Base-by-base conservation (phyloP, 140 eudicot species). In the Erigeron philadelphicus region DNA sequence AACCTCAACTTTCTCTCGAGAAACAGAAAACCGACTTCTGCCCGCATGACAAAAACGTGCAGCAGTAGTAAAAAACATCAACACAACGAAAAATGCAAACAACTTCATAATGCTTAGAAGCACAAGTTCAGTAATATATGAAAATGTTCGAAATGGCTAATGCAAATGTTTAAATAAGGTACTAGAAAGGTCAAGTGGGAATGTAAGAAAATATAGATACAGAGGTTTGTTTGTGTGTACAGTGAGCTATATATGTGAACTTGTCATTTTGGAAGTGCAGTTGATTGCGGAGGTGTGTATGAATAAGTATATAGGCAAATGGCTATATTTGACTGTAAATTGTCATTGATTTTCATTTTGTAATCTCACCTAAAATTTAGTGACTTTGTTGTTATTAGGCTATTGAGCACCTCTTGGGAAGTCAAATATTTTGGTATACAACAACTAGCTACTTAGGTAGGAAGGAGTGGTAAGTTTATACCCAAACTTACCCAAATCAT, bases 351-450 rank as follows among this genome's bases (percentile, higher is more conserved):
- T 48, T 31, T 46, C 5, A 19, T 40, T 31, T 15, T 56, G 68
- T 66, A 67, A 57, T 66, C 12, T 66, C 61, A 59, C 73, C 50
- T 55, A 74, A 66, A 74, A 55, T 74, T 74, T 25, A 55, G 79
- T 31, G 68, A 74, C 79, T 64, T 74, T 65, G 72, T 74, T 53
- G 11, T 50, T 47, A 43, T 71, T 58, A 2, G 68, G 49, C 59
- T 23, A n/a, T n/a, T 35, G 68, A 72, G 76, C 70, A 72, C 63
- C 21, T 72, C 17, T 19, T 44, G 66, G 49, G 68, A 61, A 56
- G 79, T 66, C 73, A 74, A 64, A 60, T 3, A 74, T 66, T 65
- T 72, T 18, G 31, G 25, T 55, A 55, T 21, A 18, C 4, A 8
- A 18, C 35, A 55, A 55, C 57, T n/a, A n/a, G n/a, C n/a, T n/a